phyloP scores from a whole-genome alignment of 371 early-diverging fungal genomes.

The Parasitella parasitica region DNA sequence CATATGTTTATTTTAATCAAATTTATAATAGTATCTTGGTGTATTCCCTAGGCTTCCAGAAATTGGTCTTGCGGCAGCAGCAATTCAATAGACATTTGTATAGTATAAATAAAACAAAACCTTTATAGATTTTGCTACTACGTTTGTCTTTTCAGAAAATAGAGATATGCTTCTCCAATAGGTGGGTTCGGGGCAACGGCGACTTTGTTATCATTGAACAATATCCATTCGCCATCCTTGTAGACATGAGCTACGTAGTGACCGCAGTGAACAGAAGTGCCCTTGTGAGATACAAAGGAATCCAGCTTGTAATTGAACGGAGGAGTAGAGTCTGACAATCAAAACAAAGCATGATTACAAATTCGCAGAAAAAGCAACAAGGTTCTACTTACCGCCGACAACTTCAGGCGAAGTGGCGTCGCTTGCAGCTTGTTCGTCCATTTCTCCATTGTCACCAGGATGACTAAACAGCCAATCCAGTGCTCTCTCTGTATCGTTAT shows the following conservation, averaged over 20 bases:
- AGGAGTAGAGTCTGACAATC: conserved; percentile 37
- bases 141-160: conserved; percentile 54
- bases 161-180: conserved; percentile 72
- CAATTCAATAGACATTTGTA: background rate
- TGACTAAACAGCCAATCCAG: conserved; percentile 95
- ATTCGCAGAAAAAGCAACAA: too few species aligned
- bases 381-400: conserved; percentile 15
- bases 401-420: background rate
- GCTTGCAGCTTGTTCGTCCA: background rate
- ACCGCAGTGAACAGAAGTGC: conserved; percentile 95
- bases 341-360: background rate
- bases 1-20: background rate
- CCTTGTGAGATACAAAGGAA: conserved; percentile 93
- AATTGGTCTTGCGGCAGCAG: conserved; percentile 20
- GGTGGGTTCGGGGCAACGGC: conserved; percentile 69
- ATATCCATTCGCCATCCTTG: conserved; percentile 74
- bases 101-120: background rate
- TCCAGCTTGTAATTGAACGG: conserved; percentile 72
- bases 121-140: background rate
- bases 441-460: conserved; percentile 65
- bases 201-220: conserved; percentile 96
- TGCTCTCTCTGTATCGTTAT: conserved; percentile 85
- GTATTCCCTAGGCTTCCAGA: conserved; percentile 31
- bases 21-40: conserved; percentile 33
- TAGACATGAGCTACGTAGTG: conserved; percentile 93